Percentiles rank a stretch among this genome's conserved stretches.
Evolutionary conservation across 1,139 yeast genomes (phyloP).

Genomic region (Ogataea hybrid): DNA sequence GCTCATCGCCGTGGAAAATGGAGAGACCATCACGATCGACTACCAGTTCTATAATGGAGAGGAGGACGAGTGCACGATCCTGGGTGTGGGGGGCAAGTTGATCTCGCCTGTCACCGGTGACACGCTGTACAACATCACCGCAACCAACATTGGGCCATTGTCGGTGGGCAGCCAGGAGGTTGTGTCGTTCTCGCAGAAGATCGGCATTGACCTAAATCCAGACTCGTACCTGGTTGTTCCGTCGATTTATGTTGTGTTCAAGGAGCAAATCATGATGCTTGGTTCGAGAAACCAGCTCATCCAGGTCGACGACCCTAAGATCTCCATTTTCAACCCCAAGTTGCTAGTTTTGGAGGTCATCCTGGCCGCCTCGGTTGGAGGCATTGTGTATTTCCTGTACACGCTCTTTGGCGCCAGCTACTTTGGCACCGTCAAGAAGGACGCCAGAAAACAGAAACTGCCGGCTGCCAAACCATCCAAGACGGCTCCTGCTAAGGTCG

Average conservation of each 20-base stretch:
- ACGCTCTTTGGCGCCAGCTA: constrained; percentile 44
- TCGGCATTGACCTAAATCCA: constrained; percentile 57
- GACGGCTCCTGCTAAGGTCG: constrained; percentile 36
- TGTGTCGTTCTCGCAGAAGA: constrained; percentile 48
- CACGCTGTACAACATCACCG: constrained; percentile 59
- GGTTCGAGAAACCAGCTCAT: constrained; percentile 60
- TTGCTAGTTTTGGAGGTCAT: constrained; percentile 61
- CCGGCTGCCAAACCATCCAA: constrained; percentile 23
- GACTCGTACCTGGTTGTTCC: constrained; percentile 63
- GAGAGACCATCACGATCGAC: constrained; percentile 52
- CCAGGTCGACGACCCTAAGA: constrained; percentile 58
- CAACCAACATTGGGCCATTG: constrained; percentile 64
- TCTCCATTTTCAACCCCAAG: constrained; percentile 73
- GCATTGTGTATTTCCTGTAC: constrained; percentile 48
- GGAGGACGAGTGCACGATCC: constrained; percentile 49
- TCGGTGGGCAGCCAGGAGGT: constrained; percentile 49
- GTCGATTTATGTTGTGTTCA: constrained; percentile 50
- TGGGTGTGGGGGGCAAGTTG: constrained; percentile 76
- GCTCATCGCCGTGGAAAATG: constrained; percentile 45
- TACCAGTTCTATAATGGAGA: constrained; percentile 62
- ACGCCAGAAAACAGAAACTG: constrained; percentile 37
- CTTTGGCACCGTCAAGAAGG: constrained; percentile 41
- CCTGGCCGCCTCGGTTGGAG: constrained; percentile 49
- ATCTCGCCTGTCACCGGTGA: constrained; percentile 54
- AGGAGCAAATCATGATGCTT: constrained; percentile 53